Conservation (phyloP, 1,139 yeast genomes). For the Hansenula sp. region DNA sequence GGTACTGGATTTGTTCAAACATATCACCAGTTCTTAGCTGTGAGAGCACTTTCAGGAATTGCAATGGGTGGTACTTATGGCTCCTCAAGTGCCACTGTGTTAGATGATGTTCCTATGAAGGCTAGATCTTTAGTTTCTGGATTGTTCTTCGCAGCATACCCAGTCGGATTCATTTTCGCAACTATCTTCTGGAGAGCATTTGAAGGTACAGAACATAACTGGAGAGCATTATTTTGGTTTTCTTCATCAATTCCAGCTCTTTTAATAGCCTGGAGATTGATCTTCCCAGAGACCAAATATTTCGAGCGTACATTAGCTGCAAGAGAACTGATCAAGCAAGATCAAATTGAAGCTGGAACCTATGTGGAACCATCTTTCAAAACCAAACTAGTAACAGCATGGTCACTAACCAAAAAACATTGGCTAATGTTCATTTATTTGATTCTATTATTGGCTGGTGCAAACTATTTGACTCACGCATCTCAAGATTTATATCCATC, state of each 20-base stretch:
- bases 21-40: conserved; percentile 45
- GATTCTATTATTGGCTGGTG: conserved; percentile 42
- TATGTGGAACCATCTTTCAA: conserved; percentile 15
- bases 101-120: conserved; percentile 41
- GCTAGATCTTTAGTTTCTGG: conserved; percentile 43
- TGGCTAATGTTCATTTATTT: conserved; percentile 43
- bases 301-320: conserved; percentile 25
- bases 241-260: conserved; percentile 42
- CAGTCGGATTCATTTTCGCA: conserved; percentile 40
- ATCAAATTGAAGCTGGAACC: conserved; percentile 33
- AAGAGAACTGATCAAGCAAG: conserved; percentile 26
- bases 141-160: conserved; percentile 41
- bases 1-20: conserved; percentile 51
- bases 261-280: conserved; percentile 37
- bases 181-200: conserved; percentile 41
- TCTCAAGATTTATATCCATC: conserved; percentile 53
- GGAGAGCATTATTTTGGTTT: conserved; percentile 57
- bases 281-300: conserved; percentile 34
- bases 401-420: conserved; percentile 29
- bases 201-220: conserved; percentile 27
- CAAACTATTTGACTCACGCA: conserved; percentile 51
- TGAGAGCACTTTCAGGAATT: conserved; percentile 45
- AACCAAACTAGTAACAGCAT: conserved; percentile 16
- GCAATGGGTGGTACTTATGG: conserved; percentile 52
- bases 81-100: conserved; percentile 41